These are phyloP conservation scores for Gossypium schwendimanii DNA, from an alignment of 441 rosid genomes.

Conservation along the genomic window DNA sequence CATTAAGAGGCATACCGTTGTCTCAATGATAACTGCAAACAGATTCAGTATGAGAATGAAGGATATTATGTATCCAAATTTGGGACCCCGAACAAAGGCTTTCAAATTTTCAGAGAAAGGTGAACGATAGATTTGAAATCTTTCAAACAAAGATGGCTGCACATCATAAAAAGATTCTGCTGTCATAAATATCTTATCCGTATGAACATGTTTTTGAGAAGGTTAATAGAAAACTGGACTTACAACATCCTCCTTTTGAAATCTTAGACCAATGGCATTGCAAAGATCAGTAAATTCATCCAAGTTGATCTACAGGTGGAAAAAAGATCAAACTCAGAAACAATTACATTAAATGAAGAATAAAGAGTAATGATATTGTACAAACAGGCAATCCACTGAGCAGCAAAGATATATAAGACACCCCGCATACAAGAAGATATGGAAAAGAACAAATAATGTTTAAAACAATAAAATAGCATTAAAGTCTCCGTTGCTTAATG, in stretches of 20 bases:
- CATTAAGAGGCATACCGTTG: constrained; percentile 61
- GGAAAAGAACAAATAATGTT: not conserved
- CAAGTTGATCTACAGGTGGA: constrained; percentile 58
- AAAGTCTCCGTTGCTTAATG: not conserved
- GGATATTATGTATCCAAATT: constrained; percentile 69
- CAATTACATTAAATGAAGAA: not conserved
- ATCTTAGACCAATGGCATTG: constrained; percentile 88
- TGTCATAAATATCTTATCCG: not conserved
- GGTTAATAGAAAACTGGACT: constrained; percentile 31
- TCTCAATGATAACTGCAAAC: constrained; percentile 76
- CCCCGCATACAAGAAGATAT: not conserved
- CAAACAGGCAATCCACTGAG: not conserved
- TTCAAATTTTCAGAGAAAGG: constrained; percentile 62
- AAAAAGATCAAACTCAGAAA: constrained; percentile 16
- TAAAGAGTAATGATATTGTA: not conserved
- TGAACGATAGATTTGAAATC: constrained; percentile 55
- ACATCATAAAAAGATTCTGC: constrained; percentile 19
- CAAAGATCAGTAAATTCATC: constrained; percentile 90
- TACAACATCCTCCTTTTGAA: constrained; percentile 86
- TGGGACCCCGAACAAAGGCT: constrained; percentile 58
- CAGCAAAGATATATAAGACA: not conserved
- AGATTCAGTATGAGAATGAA: constrained; percentile 73
- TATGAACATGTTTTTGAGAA: constrained; percentile 1
- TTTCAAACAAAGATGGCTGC: constrained; percentile 79
- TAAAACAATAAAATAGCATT: not conserved